Conservation (phyloP, 1,139 yeast species). For the Sporopachydermia cereana region DNA sequence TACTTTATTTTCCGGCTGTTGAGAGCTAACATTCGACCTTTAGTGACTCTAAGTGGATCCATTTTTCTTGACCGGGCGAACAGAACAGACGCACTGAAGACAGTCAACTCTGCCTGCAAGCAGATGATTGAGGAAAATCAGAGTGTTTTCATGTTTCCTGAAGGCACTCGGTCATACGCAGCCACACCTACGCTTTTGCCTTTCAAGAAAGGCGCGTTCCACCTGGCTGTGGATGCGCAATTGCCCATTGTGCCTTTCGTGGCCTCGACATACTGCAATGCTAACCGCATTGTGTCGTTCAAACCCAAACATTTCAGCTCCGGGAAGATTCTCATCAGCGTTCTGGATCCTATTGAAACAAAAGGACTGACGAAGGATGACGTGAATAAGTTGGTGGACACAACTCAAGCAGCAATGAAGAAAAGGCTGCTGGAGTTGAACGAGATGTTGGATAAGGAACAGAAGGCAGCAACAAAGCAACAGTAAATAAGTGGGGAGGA, state of each 20-base stretch:
- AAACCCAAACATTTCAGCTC: constrained; percentile 34
- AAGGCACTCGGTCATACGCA: constrained; percentile 68
- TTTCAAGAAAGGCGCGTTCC: constrained; percentile 79
- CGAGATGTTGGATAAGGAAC: background rate
- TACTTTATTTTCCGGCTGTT: background rate
- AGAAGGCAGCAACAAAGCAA: too few relatives aligned
- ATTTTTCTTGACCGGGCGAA: constrained; percentile 82
- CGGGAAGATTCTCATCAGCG: constrained; percentile 54
- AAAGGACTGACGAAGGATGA: constrained; percentile 47
- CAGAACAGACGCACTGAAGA: constrained; percentile 61
- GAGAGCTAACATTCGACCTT: too few relatives aligned
- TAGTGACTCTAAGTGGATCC: constrained; percentile 73
- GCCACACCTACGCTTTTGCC: constrained; percentile 52
- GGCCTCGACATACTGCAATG: background rate
- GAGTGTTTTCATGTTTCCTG: constrained; percentile 45
- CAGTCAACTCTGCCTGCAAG: constrained; percentile 57
- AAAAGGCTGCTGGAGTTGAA: constrained; percentile 2
- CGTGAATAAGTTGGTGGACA: constrained; percentile 34
- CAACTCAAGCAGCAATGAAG: constrained; percentile 25
- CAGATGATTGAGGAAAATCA: constrained; percentile 42
- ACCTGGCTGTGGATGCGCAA: constrained; percentile 65
- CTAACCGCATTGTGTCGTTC: background rate
- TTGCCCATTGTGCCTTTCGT: constrained; percentile 53
- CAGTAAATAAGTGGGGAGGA: too few relatives aligned
- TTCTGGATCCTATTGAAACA: constrained; percentile 57